Evolutionary conservation across 2,329 filamentous ascomycete species (phyloP).

Genomic region (Fusarium globosum): DNA sequence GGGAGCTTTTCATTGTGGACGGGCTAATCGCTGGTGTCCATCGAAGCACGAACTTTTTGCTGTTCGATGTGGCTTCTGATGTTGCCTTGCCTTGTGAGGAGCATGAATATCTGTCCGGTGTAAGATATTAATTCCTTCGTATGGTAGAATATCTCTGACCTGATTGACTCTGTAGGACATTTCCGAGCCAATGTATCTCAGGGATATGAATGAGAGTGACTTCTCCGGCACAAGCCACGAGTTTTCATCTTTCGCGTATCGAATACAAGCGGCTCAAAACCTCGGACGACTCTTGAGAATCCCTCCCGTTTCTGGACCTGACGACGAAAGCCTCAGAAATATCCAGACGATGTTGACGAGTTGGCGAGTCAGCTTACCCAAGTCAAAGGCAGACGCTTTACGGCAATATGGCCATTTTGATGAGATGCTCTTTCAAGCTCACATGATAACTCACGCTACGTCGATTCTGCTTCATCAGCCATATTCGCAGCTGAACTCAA

Average conservation of each 20-base stretch:
- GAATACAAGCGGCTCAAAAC: slow-evolving; percentile 83
- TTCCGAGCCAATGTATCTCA: slow-evolving; percentile 69
- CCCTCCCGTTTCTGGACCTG: slow-evolving; percentile 61
- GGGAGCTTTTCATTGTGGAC: slow-evolving; percentile 84
- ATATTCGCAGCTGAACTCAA: slow-evolving; percentile 77
- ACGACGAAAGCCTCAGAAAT: slow-evolving; percentile 63
- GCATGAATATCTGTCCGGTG: slow-evolving; percentile 71
- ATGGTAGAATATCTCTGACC: slow-evolving; percentile 22
- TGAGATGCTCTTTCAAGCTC: slow-evolving; percentile 91
- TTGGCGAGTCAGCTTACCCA: slow-evolving; percentile 83
- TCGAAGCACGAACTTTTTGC: slow-evolving; percentile 74
- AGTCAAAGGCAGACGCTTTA: slow-evolving; percentile 75
- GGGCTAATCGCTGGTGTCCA: slow-evolving; percentile 87
- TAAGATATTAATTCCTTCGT: slow-evolving; percentile 50
- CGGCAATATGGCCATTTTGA: slow-evolving; percentile 78
- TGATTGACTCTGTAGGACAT: slow-evolving; percentile 58
- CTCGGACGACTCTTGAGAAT: slow-evolving; percentile 78
- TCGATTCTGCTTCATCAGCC: slow-evolving; percentile 84
- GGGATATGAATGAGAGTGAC: slow-evolving; percentile 80
- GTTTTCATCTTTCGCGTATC: slow-evolving; percentile 88
- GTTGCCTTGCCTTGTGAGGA: slow-evolving; percentile 87
- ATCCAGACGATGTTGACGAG: slow-evolving; percentile 70
- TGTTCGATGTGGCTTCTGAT: slow-evolving; percentile 74
- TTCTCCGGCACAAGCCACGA: slow-evolving; percentile 75
- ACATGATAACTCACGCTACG: slow-evolving; percentile 77